Percentiles rank a stretch among this genome's conserved stretches.
Evolutionary conservation across 2,329 filamentous ascomycete species (phyloP).

Genomic region (Myriosclerotinia curreyana): DNA sequence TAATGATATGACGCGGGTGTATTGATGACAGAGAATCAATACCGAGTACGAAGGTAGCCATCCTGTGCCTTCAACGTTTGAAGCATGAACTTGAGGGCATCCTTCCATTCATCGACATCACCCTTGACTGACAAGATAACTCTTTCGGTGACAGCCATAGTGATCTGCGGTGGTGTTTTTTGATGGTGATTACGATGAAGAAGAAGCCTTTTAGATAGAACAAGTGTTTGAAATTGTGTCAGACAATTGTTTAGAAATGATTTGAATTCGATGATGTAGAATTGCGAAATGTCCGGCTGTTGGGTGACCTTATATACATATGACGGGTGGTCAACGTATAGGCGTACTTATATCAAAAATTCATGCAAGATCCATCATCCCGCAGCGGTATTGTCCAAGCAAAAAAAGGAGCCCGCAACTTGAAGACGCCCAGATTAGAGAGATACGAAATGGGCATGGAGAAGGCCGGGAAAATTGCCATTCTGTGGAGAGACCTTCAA

Average conservation of each 20-base stretch:
- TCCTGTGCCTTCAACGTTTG: constrained; percentile 35
- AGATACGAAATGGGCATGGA: not conserved
- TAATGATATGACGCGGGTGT: not conserved
- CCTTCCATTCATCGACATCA: too few relatives aligned
- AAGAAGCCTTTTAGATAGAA: not conserved
- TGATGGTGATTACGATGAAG: not conserved
- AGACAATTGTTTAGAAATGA: not conserved
- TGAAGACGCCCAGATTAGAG: not conserved
- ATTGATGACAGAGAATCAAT: not conserved
- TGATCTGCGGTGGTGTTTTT: constrained; percentile 14
- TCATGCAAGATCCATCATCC: not conserved
- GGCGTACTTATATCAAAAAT: not conserved
- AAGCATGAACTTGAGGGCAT: constrained; percentile 25
- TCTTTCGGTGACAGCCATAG: constrained; percentile 30
- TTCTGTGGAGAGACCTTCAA: not conserved
- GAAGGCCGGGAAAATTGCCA: not conserved
- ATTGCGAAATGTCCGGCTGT: too few relatives aligned
- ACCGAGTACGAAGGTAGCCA: constrained; percentile 34
- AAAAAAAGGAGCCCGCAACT: not conserved
- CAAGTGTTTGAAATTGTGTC: not conserved
- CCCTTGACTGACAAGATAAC: too few relatives aligned
- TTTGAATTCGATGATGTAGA: not conserved
- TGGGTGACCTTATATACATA: not conserved
- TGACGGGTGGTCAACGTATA: not conserved
- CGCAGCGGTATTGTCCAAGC: not conserved